Percentiles rank a stretch among this genome's conserved stretches.
These are phyloP conservation scores for Acorus gramineus DNA, from an alignment of 106 monocot genomes.

Conservation along the genomic window DNA sequence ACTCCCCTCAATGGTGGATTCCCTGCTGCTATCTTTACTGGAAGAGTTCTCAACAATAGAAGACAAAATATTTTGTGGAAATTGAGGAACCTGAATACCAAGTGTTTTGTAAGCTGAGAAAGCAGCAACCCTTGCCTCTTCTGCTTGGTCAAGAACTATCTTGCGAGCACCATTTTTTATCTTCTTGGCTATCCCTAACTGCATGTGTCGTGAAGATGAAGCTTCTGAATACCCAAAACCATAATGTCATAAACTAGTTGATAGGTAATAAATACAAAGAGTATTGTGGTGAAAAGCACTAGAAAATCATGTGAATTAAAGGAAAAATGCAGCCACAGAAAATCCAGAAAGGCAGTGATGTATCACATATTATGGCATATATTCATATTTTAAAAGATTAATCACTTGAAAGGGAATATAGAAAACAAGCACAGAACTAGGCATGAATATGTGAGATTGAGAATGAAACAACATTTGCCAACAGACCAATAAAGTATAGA, in stretches of 20 bases:
- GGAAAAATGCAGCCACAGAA: background rate
- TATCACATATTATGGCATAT: too few species aligned
- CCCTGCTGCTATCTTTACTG: background rate
- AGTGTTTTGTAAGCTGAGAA: constrained; percentile 82
- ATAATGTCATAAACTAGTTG: background rate
- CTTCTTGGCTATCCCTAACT: constrained; percentile 82
- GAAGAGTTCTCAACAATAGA: constrained; percentile 14
- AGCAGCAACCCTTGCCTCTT: constrained; percentile 85
- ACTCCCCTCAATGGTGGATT: constrained; percentile 10
- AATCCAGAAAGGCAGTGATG: background rate
- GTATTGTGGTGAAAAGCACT: background rate
- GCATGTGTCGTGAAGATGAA: constrained; percentile 45
- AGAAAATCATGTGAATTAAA: background rate
- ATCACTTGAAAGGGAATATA: too few species aligned
- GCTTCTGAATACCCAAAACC: constrained; percentile 25
- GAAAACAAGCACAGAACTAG: too few species aligned
- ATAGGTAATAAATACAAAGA: background rate
- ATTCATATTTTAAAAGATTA: too few species aligned
- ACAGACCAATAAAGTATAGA: too few species aligned
- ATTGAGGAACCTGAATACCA: constrained; percentile 70
- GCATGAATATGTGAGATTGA: too few species aligned
- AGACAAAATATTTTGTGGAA: constrained; percentile 30
- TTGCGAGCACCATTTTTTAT: constrained; percentile 96
- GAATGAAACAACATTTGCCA: too few species aligned
- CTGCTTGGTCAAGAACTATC: constrained; percentile 89